A percentile compares a stretch with the other conserved stretches of the same genome.
Evolutionary conservation across 306 rosid genomes (phyloP).

Genomic region (Heteromeles arbutifolia): DNA sequence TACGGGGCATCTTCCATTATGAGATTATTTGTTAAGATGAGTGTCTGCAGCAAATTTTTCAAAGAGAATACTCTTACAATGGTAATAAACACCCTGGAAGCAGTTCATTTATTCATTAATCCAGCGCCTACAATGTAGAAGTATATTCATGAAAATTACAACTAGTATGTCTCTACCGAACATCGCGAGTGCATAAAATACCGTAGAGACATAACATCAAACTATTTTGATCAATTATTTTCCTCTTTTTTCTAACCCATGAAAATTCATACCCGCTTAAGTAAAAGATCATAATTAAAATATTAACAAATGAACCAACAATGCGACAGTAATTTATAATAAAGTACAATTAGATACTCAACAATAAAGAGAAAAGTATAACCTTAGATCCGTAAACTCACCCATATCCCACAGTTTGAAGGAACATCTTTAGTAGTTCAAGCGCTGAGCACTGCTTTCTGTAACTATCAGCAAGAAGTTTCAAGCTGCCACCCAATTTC

Average conservation of each 20-base stretch:
- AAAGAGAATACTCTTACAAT: background rate
- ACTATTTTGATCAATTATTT: background rate
- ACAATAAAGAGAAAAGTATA: background rate
- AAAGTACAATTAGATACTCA: slow-evolving; percentile 1
- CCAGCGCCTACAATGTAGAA: background rate
- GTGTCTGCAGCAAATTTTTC: background rate
- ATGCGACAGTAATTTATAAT: background rate
- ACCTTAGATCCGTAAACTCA: slow-evolving; percentile 20
- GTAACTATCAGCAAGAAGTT: slow-evolving; percentile 77
- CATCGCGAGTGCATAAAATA: background rate
- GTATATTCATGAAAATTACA: background rate
- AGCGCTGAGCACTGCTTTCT: slow-evolving; percentile 75
- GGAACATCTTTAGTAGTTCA: slow-evolving; percentile 83
- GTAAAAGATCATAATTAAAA: background rate
- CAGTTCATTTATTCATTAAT: background rate
- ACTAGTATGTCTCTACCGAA: background rate
- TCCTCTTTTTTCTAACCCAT: background rate
- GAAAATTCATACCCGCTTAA: background rate
- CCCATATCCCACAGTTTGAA: slow-evolving; percentile 72
- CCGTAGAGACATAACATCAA: background rate
- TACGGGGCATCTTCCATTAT: background rate
- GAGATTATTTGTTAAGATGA: background rate
- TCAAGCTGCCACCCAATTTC: slow-evolving; percentile 65
- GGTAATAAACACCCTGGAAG: background rate
- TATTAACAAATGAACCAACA: background rate